phyloP scores from a whole-genome alignment of 495 filamentous ascomycete genomes.

The Entonaema liquescens region DNA sequence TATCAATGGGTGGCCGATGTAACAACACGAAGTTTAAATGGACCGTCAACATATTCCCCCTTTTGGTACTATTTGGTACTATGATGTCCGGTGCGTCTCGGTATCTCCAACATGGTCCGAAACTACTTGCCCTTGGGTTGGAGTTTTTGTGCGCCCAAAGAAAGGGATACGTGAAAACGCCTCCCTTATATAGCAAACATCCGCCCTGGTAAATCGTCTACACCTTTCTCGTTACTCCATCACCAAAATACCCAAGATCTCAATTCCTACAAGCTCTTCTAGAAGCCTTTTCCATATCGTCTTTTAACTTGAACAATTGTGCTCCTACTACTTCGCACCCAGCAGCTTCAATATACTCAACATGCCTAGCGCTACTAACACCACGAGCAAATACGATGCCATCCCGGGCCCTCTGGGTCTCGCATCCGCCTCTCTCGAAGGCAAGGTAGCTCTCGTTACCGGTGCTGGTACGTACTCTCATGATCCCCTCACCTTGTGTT shows the following conservation, averaged over 20 bases:
- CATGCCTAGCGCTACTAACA: conserved; percentile 51
- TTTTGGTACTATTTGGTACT: conserved; percentile 28
- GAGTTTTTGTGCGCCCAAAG: background rate
- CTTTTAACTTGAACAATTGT: conserved; percentile 2
- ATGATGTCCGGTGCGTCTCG: conserved; percentile 52
- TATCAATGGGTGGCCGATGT: conserved; percentile 19
- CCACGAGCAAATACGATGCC: conserved; percentile 50
- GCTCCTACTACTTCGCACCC: background rate
- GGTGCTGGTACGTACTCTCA: conserved; percentile 44
- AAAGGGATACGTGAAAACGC: conserved; percentile 7
- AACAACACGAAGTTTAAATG: conserved; percentile 19
- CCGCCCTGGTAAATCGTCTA: background rate
- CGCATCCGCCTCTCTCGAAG: conserved; percentile 57
- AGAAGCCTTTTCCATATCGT: background rate
- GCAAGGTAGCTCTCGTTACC: conserved; percentile 55
- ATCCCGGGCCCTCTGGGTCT: conserved; percentile 61
- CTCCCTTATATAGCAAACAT: conserved; percentile 39
- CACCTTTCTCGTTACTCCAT: background rate
- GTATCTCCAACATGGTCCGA: conserved; percentile 61
- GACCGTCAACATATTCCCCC: conserved; percentile 24
- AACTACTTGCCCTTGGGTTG: conserved; percentile 11
- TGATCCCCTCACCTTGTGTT: conserved; percentile 48
- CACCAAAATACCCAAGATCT: background rate
- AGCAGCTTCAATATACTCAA: conserved; percentile 28
- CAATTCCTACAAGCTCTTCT: background rate